phyloP scores from a whole-genome alignment of 2,329 filamentous ascomycete genomes.

The Xylariaceae sp. region DNA sequence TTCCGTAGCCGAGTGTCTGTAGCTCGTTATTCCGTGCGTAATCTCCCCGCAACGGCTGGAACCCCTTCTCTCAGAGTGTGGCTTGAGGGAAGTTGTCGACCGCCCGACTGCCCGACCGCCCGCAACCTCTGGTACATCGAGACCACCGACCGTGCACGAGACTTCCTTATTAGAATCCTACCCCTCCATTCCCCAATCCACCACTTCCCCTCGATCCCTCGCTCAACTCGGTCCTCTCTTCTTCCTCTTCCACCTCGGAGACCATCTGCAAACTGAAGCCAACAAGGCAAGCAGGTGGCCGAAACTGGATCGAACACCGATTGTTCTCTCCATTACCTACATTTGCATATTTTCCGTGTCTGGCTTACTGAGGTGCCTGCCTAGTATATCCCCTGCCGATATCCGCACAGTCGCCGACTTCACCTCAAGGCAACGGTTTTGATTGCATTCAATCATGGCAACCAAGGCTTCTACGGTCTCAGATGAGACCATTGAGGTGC shows the following conservation, averaged over 20 bases:
- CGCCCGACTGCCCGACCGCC: too few relatives aligned
- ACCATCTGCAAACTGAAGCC: constrained; percentile 1
- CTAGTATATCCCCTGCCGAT: constrained; percentile 3
- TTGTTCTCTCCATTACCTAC: background rate
- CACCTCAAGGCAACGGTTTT: constrained; percentile 8
- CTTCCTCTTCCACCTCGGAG: constrained; percentile 11
- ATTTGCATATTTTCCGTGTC: background rate
- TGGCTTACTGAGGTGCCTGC: background rate
- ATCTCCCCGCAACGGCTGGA: constrained; percentile 12
- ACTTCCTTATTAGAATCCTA: constrained; percentile 21
- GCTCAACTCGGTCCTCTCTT: constrained; percentile 16
- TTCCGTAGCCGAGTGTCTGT: constrained; percentile 20
- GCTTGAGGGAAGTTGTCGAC: constrained; percentile 7
- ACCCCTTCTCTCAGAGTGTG: background rate
- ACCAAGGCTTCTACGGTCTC: constrained; percentile 55
- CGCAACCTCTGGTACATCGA: background rate
- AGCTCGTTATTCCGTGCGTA: constrained; percentile 14
- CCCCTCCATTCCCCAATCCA: constrained; percentile 27
- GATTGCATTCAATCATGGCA: constrained; percentile 43
- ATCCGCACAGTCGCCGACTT: constrained; percentile 1
- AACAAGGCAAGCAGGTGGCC: constrained; percentile 22
- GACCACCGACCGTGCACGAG: constrained; percentile 3
- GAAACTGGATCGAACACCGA: constrained; percentile 2
- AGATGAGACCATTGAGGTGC: constrained; percentile 57
- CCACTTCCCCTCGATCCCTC: constrained; percentile 26